These are phyloP conservation scores for Amniculicola lignicola DNA, from an alignment of 495 filamentous ascomycete species.

Conservation along the genomic window DNA sequence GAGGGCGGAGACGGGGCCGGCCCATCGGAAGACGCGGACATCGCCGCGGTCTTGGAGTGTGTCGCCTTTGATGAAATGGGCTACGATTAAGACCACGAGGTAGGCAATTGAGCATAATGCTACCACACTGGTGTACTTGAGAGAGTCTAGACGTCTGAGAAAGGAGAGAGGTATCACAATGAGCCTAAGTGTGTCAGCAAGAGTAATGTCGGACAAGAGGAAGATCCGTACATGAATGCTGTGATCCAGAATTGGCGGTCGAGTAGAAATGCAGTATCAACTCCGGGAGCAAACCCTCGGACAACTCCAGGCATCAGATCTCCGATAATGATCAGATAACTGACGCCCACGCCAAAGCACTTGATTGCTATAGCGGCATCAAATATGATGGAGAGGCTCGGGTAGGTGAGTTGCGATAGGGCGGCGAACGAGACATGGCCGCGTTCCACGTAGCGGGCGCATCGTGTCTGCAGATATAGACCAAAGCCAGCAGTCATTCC, in stretches of 20 bases:
- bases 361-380: slow-evolving; percentile 96
- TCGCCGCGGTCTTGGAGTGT: slow-evolving; percentile 65
- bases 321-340: slow-evolving; percentile 97
- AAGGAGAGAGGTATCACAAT: slow-evolving; percentile 93
- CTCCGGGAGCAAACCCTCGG: slow-evolving; percentile 64
- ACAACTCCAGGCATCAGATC: slow-evolving; percentile 97
- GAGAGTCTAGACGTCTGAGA: slow-evolving; percentile 80
- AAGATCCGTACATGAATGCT: slow-evolving; percentile 73
- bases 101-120: slow-evolving; percentile 92
- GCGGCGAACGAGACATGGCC: slow-evolving; percentile 85
- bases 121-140: slow-evolving; percentile 94
- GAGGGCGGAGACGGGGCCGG: slow-evolving; percentile 71
- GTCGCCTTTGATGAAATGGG: slow-evolving; percentile 80
- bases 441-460: slow-evolving; percentile 85
- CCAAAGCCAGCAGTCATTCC: slow-evolving; percentile 85
- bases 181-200: slow-evolving; percentile 54
- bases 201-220: neutral
- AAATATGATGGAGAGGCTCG: slow-evolving; percentile 92
- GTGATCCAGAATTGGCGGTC: slow-evolving; percentile 97
- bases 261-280: slow-evolving; percentile 65
- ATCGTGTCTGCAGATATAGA: slow-evolving; percentile 88
- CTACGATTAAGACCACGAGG: slow-evolving; percentile 83
- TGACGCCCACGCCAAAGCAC: slow-evolving; percentile 93
- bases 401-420: slow-evolving; percentile 91
- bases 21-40: slow-evolving; percentile 71